Conservation (phyloP, 2,329 filamentous ascomycete species). For the Xylariaceae sp. region DNA sequence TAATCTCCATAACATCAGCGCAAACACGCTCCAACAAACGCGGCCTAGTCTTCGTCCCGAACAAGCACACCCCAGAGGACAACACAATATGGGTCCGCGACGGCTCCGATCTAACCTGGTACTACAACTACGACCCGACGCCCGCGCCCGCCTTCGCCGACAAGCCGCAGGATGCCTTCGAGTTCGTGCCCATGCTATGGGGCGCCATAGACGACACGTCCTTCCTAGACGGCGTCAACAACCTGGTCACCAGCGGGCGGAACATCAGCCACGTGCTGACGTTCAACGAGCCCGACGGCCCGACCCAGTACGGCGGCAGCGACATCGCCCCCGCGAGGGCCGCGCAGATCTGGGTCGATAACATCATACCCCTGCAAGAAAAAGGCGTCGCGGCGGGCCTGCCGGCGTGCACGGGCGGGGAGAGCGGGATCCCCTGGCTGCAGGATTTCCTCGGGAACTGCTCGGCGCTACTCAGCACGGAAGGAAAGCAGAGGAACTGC, state of each 20-base stretch:
- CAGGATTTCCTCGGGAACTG: conserved; percentile 61
- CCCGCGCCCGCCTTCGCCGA: conserved; percentile 52
- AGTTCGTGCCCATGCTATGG: conserved; percentile 82
- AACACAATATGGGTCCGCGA: conserved; percentile 59
- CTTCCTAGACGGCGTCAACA: conserved; percentile 58
- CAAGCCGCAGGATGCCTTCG: conserved; percentile 51
- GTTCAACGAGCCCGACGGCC: conserved; percentile 76
- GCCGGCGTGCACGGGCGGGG: conserved; percentile 63
- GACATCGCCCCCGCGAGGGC: conserved; percentile 56
- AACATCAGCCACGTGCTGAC: conserved; percentile 66
- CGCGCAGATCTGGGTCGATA: conserved; percentile 64
- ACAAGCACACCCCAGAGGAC: conserved; percentile 52
- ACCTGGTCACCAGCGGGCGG: conserved; percentile 47
- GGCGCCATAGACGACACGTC: conserved; percentile 54
- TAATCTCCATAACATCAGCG: conserved; percentile 18
- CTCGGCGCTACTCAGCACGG: conserved; percentile 46
- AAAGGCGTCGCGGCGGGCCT: conserved; percentile 65
- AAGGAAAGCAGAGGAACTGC: conserved; percentile 43
- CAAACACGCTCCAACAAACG: conserved; percentile 51
- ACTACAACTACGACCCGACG: conserved; percentile 69
- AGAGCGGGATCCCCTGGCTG: conserved; percentile 62
- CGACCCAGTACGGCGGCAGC: conserved; percentile 54
- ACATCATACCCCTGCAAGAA: conserved; percentile 64
- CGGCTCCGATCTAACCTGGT: conserved; percentile 67
- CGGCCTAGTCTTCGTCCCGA: conserved; percentile 66